Base-by-base conservation (phyloP, 2,329 filamentous ascomycete species). In the Alternaria triticina region DNA sequence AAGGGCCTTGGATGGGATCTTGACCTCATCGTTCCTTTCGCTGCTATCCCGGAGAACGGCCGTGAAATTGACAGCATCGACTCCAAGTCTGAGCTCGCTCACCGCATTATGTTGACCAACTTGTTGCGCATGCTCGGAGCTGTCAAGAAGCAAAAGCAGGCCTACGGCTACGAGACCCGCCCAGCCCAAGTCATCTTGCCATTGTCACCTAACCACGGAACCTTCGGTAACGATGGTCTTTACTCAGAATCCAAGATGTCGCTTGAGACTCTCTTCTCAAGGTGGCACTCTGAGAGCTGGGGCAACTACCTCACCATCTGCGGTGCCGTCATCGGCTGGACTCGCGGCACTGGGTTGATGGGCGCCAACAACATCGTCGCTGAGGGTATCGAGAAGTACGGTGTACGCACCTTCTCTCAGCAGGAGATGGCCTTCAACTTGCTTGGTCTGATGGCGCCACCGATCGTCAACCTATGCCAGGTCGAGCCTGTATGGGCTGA, bases 381-480 rank as follows among this genome's bases (percentile, higher is more conserved):
- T 36, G 95, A 98, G 80, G 96, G 95, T 64, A 93, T 99, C 60
- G 96, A 99, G 85, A 93, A 92, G 74, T 96, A 96, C 70, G 96
- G 96, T 74, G 96, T 98, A 25, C 94, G 96, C 74, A 99, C 96
- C 5, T 99, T 99, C 86, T 98, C 95, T 10, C 96, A 98, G 83
- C 94, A 97, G 80, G 96, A 99, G 82, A 99, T 99, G 96, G 96
- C 96, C 15, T 99, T 99, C 87, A 99, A 99, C 83, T 83, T 99
- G 70, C 88, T 99, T 47, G 95, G 96, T 71, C 88, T 99, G 57
- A 97, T 99, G 96, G 92, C 94, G 1, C 94, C 96, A 40, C 88
- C 90, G 27, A 92, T 99, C 74, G 94, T 97, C 71, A 94, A 99
- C 78, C 88, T 99, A 46, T 99, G 96, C 86, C 96, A 99, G 84